Evolutionary conservation across 2,329 filamentous ascomycete species (phyloP), one percentile per base, ranked within the genome.

Genomic region (Orbilia brochopaga): DNA sequence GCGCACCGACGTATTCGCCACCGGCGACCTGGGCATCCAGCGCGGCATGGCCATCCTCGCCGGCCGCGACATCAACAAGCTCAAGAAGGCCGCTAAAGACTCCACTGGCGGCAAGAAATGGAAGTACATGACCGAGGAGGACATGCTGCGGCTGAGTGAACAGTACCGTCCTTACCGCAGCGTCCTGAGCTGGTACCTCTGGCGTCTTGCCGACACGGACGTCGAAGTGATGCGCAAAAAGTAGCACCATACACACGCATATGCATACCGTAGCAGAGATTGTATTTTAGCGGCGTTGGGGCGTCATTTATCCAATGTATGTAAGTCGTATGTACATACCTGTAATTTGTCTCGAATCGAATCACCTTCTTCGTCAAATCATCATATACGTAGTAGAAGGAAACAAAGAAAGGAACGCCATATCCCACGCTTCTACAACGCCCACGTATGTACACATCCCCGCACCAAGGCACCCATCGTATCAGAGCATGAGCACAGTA

Each of bases 101-200:
- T 90, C 87, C 74, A 87, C 87, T 24, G 88, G 88, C 32, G 61
- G 63, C 37, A 73, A 73, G 64, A 97, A 97, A 82, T 97, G 92
- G 89, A 97, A 97, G 82, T 99, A 97, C 79, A 96, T 97, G 92
- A 85, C 85, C 37, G 94, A 97, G 81, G 85, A 87, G 78, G 94
- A 97, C 72, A 97, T 99, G 94, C 79, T 89, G 72, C 90, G 92
- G 75, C 83, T 91, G 74, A 88, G 91, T 11, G 89, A 88, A 65
- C 86, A 83, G 78, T 99, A 96, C 79, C 84, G 85, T 66, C 94
- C 93, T 2, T 97, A 96, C 80, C 83, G 87, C n/a, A 52, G 24
- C 27, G 67, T 64, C 30, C 42, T 53, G 17, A 55, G 60, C 27
- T 64, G 54, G 70, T 66, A 96, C 79, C 96, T 96, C 90, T 97